Evolutionary conservation across 2,329 filamentous ascomycete genomes (phyloP), one percentile per base, ranked within the genome.

Genomic region (Clarireedia paspali): DNA sequence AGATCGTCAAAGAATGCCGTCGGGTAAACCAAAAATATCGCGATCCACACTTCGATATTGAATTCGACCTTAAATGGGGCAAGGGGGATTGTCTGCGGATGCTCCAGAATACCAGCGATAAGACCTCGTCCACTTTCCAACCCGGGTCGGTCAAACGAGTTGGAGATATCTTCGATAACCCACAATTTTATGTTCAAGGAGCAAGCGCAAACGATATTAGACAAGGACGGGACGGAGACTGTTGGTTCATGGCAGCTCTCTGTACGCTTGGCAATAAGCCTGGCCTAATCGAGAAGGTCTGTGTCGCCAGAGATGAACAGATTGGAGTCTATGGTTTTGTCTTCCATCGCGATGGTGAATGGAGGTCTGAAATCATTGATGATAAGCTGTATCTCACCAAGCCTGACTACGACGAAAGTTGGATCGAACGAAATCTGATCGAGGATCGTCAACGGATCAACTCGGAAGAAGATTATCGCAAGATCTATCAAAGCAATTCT

Each of bases 281-380:
- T 7, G 75, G 74, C 0, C 64, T 73, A n/a, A 72, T 79, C 47
- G 76, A 78, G 68, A 76, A 79, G 64, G 70, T 80, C 47, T 66
- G 64, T 17, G 55, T 56, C 1, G 60, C 63, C 15, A 54, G 64
- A 15, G 62, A 66, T 56, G 63, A 80, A 71, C 75, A 79, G 57
- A 83, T 92, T 50, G 89, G 90, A 14, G 90, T 95, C 2, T 95
- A 95, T 64, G 89, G 89, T 1, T 95, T 95, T 64, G 88, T 95
- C 45, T 95, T 95, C 68, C 87, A 86, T 68, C 77, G 89, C 66
- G 89, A 95, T 66, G 89, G 90, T 50, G 89, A 92, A 70, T 96
- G 90, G 91, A 87, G 91, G 52, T 89, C 90, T 63, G 90, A 88
- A 58, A 90, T 96, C 58, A 83, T 96, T 57, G 91, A 96, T 66